Evolutionary conservation across 2,329 filamentous ascomycete species (phyloP), one percentile per base, ranked within the genome.

Genomic region (Fusarium mangiferae): DNA sequence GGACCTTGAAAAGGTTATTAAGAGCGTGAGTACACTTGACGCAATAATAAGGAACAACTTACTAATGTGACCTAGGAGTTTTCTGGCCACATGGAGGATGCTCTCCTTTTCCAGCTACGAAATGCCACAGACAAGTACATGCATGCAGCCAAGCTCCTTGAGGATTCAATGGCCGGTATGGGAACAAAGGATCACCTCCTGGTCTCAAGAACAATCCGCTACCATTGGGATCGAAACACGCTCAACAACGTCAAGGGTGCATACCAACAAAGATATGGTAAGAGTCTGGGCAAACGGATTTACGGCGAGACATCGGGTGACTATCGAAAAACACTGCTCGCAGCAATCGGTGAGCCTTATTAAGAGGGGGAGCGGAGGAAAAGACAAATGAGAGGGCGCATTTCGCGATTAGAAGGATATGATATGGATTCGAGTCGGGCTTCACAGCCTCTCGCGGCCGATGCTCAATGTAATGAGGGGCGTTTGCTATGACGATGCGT

Each of bases 81-180:
- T 83, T 93, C 92, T 0, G 96, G 96, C 2, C 96, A 98, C 80
- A 98, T 98, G 95, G 87, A 95, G 81, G 90, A 94, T 22, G 94
- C 94, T 0, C 88, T 98, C 2, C 84, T 96, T 33, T 91, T 91
- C 80, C 94, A 98, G 81, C 85, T 98, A n/a, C 88, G 89, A 17
- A 87, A 92, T 18, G 96, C 93, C 6, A 85, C 89, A 11, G 94
- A 98, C 82, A 94, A 92, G 74, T 94, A 94, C 66, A 92, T 94
- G 87, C 92, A 94, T 74, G 95, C 97, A 77, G 96, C 95, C 1
- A 85, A 88, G 28, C 85, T 94, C 9, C 87, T 98, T n/a, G 95
- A 98, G 80, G 93, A 93, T 20, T 87, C 93, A 22, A 98, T 98
- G 96, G 88, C 90, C 3, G 96, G 96, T 1, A 78, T 92, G 73